Evolutionary conservation across 257 asterid species (phyloP).

Genomic region (Nicotiana tabacum): DNA sequence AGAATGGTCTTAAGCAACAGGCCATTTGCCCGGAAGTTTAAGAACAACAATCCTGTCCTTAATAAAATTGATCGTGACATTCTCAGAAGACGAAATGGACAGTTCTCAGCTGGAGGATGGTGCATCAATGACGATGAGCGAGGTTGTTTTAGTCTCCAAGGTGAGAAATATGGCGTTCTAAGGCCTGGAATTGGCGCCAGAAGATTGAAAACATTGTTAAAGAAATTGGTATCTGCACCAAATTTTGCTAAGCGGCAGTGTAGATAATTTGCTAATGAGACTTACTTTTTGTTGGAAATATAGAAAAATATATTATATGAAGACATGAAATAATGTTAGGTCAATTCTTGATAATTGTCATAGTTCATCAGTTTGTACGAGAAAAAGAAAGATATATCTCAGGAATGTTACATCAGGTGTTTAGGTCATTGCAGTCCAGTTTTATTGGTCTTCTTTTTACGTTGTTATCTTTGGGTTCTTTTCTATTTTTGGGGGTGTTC

Average conservation of each 20-base stretch:
- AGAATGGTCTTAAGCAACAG: constrained; percentile 62
- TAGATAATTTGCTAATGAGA: constrained; percentile 28
- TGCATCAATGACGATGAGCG: constrained; percentile 23
- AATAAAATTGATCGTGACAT: constrained; percentile 67
- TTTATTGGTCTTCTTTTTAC: neutral
- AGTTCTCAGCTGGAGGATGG: constrained; percentile 74
- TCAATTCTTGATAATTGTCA: constrained; percentile 2
- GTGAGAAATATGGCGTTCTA: constrained; percentile 61
- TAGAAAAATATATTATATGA: neutral
- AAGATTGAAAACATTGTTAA: constrained; percentile 46
- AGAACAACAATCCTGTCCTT: constrained; percentile 57
- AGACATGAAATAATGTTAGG: neutral
- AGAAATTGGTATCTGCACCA: constrained; percentile 38
- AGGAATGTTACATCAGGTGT: neutral
- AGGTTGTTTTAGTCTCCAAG: constrained; percentile 37
- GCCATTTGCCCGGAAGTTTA: constrained; percentile 83
- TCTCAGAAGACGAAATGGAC: constrained; percentile 44
- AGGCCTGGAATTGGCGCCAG: constrained; percentile 71
- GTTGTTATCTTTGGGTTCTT: neutral
- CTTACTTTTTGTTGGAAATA: neutral
- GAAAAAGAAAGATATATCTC: neutral
- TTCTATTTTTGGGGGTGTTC: neutral
- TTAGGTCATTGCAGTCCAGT: neutral
- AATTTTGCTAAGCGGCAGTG: constrained; percentile 39
- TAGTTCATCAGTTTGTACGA: neutral